phyloP scores from a whole-genome alignment of 2,329 filamentous ascomycete species.

The Periconia macrospinosa region DNA sequence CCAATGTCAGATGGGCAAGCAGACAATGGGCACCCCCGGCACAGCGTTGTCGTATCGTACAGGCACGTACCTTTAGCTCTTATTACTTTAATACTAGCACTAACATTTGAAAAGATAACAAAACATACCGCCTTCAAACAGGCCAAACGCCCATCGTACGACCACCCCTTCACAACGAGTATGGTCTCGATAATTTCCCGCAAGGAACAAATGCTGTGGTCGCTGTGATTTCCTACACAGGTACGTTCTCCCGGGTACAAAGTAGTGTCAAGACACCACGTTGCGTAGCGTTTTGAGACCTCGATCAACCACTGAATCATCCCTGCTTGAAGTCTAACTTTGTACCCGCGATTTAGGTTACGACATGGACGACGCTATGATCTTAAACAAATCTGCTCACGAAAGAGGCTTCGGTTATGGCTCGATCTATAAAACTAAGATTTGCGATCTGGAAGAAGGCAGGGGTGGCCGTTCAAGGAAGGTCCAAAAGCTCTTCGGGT shows the following conservation, averaged over 20 bases:
- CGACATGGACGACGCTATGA: constrained; percentile 99
- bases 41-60: too few species aligned
- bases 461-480: constrained; percentile 65
- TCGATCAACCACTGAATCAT: neutral
- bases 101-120: constrained; percentile 92
- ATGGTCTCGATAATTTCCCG: constrained; percentile 96
- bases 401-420: constrained; percentile 95
- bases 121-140: constrained; percentile 90
- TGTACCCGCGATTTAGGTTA: constrained; percentile 60
- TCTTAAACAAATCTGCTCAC: constrained; percentile 95
- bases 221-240: too few species aligned
- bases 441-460: constrained; percentile 82
- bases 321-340: neutral
- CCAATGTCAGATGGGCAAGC: constrained; percentile 77
- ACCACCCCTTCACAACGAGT: constrained; percentile 89
- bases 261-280: neutral
- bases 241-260: neutral
- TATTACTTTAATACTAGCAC: too few species aligned
- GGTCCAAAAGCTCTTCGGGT: constrained; percentile 84
- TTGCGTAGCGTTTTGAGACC: neutral
- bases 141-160: constrained; percentile 94
- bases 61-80: too few species aligned
- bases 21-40: constrained; percentile 96
- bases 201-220: constrained; percentile 95
- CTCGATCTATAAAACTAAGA: constrained; percentile 97